phyloP scores from a whole-genome alignment of 129 eudicot genomes.

The Mikania micrantha region DNA sequence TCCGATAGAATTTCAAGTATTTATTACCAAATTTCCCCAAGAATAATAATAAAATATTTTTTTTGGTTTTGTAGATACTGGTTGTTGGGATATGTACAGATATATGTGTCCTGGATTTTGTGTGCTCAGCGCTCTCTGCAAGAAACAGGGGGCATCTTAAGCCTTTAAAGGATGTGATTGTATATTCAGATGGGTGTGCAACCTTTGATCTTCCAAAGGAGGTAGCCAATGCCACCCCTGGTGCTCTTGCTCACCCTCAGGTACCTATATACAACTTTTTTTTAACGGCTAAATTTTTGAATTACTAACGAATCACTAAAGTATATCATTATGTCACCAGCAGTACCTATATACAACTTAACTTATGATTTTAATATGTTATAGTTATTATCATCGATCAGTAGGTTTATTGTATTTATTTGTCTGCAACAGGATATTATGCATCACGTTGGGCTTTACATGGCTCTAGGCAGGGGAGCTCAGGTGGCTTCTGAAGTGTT shows the following conservation, averaged over 20 bases:
- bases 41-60: too few species aligned
- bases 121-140: conserved; percentile 72
- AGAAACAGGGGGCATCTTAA: conserved; percentile 61
- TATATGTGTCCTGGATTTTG: conserved; percentile 79
- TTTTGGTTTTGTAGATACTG: conserved; percentile 52
- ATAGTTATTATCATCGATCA: too few species aligned
- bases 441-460: conserved; percentile 96
- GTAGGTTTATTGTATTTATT: too few species aligned
- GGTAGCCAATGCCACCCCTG: conserved; percentile 46
- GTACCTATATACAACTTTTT: conserved; percentile 20
- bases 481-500: conserved; percentile 79
- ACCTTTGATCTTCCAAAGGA: conserved; percentile 71
- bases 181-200: conserved; percentile 80
- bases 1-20: too few species aligned
- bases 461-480: conserved; percentile 95
- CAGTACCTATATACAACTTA: too few species aligned
- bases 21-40: too few species aligned
- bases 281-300: too few species aligned
- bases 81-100: conserved; percentile 91
- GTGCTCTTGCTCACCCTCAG: conserved; percentile 92
- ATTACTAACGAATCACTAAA: too few species aligned
- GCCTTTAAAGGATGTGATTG: conserved; percentile 66
- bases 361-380: too few species aligned
- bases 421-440: conserved; percentile 54
- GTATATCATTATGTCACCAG: too few species aligned